These are phyloP conservation scores for Candida tibetensis DNA, from an alignment of 805 yeast genomes.

Conservation along the genomic window DNA sequence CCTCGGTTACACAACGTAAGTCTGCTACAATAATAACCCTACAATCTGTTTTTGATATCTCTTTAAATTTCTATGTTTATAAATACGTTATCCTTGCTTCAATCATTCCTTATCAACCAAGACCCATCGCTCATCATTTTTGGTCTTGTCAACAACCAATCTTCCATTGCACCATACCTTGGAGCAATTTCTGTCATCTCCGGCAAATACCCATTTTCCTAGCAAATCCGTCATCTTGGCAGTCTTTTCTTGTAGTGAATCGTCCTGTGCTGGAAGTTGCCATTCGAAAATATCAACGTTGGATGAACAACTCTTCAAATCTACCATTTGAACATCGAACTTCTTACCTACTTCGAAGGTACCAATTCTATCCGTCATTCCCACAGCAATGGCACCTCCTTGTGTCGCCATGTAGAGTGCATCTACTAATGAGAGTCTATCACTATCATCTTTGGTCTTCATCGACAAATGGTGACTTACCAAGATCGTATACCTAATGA, in stretches of 20 bases:
- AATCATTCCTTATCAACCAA: slow-evolving; percentile 5
- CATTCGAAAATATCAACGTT: slow-evolving; percentile 74
- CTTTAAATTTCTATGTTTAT: too few relatives aligned
- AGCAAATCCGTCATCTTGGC: slow-evolving; percentile 50
- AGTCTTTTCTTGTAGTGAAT: slow-evolving; percentile 9
- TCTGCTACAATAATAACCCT: too few relatives aligned
- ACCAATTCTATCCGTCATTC: slow-evolving; percentile 58
- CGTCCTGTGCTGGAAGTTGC: slow-evolving; percentile 48
- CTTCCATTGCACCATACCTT: slow-evolving; percentile 84
- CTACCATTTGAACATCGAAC: slow-evolving; percentile 82
- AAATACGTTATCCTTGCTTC: not conserved
- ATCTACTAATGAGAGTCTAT: slow-evolving; percentile 62
- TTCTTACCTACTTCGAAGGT: slow-evolving; percentile 72
- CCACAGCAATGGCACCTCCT: slow-evolving; percentile 84
- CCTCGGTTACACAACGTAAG: not conserved
- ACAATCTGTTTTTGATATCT: too few relatives aligned
- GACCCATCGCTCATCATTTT: slow-evolving; percentile 8
- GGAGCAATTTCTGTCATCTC: slow-evolving; percentile 86
- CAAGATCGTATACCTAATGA: slow-evolving; percentile 32
- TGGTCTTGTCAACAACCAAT: slow-evolving; percentile 47
- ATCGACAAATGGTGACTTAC: slow-evolving; percentile 42
- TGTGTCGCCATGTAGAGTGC: slow-evolving; percentile 78
- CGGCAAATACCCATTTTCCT: slow-evolving; percentile 89
- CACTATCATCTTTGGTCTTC: slow-evolving; percentile 24
- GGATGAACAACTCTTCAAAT: slow-evolving; percentile 51